Evolutionary conservation across 164 flowering plant species (phyloP).

Genomic region (Vitis rupestris): DNA sequence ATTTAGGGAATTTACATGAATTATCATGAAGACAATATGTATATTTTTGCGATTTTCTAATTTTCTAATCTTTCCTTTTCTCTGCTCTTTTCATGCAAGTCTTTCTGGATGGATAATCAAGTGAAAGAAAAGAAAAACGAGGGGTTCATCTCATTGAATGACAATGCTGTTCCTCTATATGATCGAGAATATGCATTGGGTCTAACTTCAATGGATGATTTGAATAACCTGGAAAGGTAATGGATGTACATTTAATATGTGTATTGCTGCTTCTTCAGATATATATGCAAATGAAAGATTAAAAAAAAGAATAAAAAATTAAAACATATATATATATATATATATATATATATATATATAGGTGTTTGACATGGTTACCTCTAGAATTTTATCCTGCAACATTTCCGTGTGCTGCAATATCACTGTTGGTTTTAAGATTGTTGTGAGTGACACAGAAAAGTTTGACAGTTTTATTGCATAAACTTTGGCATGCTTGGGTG

Average conservation of each 20-base stretch:
- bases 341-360: too few relatives aligned
- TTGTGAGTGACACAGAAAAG: background rate
- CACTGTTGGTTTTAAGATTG: background rate
- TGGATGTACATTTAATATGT: background rate
- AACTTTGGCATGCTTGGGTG: too few relatives aligned
- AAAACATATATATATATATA: too few relatives aligned
- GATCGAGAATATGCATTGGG: slow-evolving; percentile 85
- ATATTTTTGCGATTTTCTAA: too few relatives aligned
- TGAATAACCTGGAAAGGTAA: slow-evolving; percentile 61
- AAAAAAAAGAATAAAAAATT: too few relatives aligned
- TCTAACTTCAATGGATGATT: slow-evolving; percentile 54
- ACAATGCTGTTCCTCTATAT: slow-evolving; percentile 66
- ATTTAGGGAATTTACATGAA: too few relatives aligned
- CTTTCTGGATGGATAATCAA: slow-evolving; percentile 87
- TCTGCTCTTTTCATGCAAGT: slow-evolving; percentile 24
- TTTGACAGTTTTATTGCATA: too few relatives aligned
- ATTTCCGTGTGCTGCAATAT: background rate
- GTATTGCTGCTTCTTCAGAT: background rate
- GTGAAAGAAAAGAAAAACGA: slow-evolving; percentile 31
- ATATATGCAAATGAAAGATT: too few relatives aligned
- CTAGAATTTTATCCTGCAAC: background rate
- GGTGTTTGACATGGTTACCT: background rate
- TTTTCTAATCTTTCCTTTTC: too few relatives aligned
- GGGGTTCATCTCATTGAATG: slow-evolving; percentile 39
- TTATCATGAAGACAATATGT: too few relatives aligned